Evolutionary conservation across 495 filamentous ascomycete genomes (phyloP).

Genomic region (Penicillium ochrochloron): DNA sequence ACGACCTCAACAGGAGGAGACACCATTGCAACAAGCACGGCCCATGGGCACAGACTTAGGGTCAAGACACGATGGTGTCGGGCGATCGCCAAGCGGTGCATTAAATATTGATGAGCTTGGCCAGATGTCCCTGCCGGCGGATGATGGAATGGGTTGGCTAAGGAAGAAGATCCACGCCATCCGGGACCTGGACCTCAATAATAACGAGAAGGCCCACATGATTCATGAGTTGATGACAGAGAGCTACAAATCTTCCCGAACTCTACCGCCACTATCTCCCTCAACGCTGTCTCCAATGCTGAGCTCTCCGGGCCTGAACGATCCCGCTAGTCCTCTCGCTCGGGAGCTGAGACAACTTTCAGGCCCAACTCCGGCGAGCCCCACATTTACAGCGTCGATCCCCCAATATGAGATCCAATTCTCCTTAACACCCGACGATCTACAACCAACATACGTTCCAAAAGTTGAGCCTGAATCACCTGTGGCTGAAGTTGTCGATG

Average conservation of each 20-base stretch:
- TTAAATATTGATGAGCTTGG: conserved; percentile 28
- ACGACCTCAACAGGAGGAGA: neutral
- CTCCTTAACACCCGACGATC: conserved; percentile 72
- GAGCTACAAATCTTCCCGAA: conserved; percentile 63
- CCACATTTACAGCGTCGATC: conserved; percentile 36
- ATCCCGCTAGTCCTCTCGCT: conserved; percentile 40
- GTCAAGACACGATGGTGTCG: conserved; percentile 5
- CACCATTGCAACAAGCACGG: neutral
- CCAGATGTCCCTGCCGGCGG: conserved; percentile 69
- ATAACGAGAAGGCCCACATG: conserved; percentile 75
- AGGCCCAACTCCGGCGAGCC: conserved; percentile 36
- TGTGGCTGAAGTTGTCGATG: conserved; percentile 43
- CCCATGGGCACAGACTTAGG: conserved; percentile 7
- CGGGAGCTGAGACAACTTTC: conserved; percentile 32
- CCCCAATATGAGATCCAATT: conserved; percentile 57
- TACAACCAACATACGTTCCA: conserved; percentile 70
- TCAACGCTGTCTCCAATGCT: conserved; percentile 37
- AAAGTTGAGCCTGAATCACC: conserved; percentile 47
- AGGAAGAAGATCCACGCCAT: conserved; percentile 79
- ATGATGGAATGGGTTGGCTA: conserved; percentile 87
- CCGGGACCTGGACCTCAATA: conserved; percentile 63
- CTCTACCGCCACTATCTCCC: conserved; percentile 34
- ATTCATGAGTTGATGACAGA: conserved; percentile 86
- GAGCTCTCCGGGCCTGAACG: conserved; percentile 42
- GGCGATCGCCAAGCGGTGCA: conserved; percentile 9